These are phyloP conservation scores for Microdochium bolleyi DNA, from an alignment of 2,329 filamentous ascomycete genomes.

Conservation along the genomic window DNA sequence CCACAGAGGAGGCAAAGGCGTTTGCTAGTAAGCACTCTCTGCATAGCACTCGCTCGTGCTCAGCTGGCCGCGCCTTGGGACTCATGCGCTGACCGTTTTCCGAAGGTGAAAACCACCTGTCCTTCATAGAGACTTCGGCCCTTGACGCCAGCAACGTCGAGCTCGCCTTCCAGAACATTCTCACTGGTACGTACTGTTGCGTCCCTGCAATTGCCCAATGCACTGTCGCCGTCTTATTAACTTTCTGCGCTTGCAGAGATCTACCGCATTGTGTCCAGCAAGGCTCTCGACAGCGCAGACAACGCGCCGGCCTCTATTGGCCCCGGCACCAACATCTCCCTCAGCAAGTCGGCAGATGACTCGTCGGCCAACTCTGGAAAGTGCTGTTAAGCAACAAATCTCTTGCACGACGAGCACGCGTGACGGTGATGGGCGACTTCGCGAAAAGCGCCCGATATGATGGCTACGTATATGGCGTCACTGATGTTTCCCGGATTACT, in stretches of 20 bases:
- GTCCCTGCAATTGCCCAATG: constrained; percentile 5
- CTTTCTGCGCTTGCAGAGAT: constrained; percentile 59
- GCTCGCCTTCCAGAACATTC: constrained; percentile 97
- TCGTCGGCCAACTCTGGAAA: constrained; percentile 68
- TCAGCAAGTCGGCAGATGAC: constrained; percentile 78
- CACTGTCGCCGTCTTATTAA: constrained; percentile 5
- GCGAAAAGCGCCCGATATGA: constrained; percentile 16
- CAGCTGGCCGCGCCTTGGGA: not conserved
- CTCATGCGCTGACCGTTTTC: not conserved
- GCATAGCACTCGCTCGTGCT: constrained; percentile 6
- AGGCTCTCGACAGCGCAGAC: constrained; percentile 88
- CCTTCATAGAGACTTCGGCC: constrained; percentile 98
- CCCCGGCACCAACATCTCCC: constrained; percentile 74
- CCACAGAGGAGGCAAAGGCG: constrained; percentile 94
- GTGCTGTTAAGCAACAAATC: constrained; percentile 56
- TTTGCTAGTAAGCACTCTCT: constrained; percentile 70
- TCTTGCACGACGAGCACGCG: constrained; percentile 4
- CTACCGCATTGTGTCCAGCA: constrained; percentile 97
- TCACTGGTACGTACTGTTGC: constrained; percentile 67
- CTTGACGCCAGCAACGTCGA: constrained; percentile 99
- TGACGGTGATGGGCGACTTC: constrained; percentile 5
- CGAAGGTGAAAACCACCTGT: constrained; percentile 90
- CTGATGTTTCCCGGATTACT: constrained; percentile 1
- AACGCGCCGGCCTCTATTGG: constrained; percentile 71
- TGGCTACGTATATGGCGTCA: constrained; percentile 23